phyloP scores from a whole-genome alignment of 2,329 filamentous ascomycete genomes.

The Penicillium sp. region DNA sequence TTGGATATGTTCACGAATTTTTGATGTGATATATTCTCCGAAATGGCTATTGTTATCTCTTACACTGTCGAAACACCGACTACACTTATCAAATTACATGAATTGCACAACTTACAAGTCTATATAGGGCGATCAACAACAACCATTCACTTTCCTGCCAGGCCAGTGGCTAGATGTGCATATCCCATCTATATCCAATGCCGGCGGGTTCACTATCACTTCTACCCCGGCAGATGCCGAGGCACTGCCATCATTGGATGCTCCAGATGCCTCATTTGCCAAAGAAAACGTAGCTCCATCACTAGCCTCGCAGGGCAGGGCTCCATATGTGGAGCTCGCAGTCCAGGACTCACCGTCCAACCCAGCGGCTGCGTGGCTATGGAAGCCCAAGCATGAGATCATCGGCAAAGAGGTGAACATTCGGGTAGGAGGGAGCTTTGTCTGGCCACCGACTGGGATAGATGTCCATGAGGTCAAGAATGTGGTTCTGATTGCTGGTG shows the following conservation, averaged over 20 bases:
- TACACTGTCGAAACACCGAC: neutral
- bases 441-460: conserved; percentile 63
- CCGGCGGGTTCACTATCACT: conserved; percentile 87
- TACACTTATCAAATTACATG: neutral
- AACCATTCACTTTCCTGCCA: conserved; percentile 64
- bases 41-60: neutral
- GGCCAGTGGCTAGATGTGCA: conserved; percentile 90
- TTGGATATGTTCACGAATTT: neutral
- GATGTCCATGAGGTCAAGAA: conserved; percentile 51
- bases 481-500: conserved; percentile 75
- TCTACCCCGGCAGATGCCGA: conserved; percentile 64
- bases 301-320: conserved; percentile 25
- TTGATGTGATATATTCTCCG: neutral
- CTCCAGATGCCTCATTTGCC: conserved; percentile 12
- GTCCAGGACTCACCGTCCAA: conserved; percentile 71
- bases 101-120: neutral
- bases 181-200: conserved; percentile 66
- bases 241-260: conserved; percentile 28
- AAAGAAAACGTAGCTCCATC: conserved; percentile 22
- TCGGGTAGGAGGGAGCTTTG: conserved; percentile 77
- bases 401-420: conserved; percentile 61
- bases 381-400: conserved; percentile 59
- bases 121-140: conserved; percentile 24
- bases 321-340: conserved; percentile 71
- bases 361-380: conserved; percentile 75